Evolutionary conservation across 2,329 filamentous ascomycete genomes (phyloP).

Genomic region (Geosmithia putterillii): DNA sequence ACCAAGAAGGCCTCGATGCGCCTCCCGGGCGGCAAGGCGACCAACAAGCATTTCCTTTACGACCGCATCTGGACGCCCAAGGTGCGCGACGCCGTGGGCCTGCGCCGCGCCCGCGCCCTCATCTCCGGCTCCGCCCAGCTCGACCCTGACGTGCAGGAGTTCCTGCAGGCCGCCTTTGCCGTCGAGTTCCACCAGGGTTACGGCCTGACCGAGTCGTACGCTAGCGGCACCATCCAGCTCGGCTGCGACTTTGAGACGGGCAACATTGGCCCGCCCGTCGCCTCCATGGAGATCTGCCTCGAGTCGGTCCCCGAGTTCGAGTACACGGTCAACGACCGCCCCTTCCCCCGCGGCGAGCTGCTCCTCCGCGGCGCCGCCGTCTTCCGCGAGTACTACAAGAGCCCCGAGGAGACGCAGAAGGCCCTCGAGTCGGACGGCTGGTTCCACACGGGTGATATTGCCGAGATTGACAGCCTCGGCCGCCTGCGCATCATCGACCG

Average conservation of each 20-base stretch:
- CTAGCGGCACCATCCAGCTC: conserved; percentile 58
- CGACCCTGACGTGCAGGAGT: conserved; percentile 77
- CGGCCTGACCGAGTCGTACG: conserved; percentile 89
- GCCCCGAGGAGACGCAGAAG: conserved; percentile 75
- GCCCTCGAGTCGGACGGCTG: conserved; percentile 78
- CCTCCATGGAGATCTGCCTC: conserved; percentile 63
- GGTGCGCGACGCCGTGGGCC: conserved; percentile 68
- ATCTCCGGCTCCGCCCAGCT: conserved; percentile 84
- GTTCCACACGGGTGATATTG: conserved; percentile 95
- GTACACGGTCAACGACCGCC: conserved; percentile 78
- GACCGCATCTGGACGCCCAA: conserved; percentile 87
- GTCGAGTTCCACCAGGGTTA: conserved; percentile 79
- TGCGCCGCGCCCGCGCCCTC: conserved; percentile 62
- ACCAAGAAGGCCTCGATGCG: conserved; percentile 73
- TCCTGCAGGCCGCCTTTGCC: conserved; percentile 73
- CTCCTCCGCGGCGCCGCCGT: conserved; percentile 68
- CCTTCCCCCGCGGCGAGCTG: conserved; percentile 80
- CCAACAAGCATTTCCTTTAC: conserved; percentile 65
- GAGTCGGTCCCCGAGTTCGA: conserved; percentile 89
- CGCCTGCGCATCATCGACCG: conserved; percentile 91
- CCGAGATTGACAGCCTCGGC: conserved; percentile 69
- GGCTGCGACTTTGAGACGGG: conserved; percentile 60
- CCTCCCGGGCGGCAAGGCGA: conserved; percentile 58
- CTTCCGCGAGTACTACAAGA: conserved; percentile 84
- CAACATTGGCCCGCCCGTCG: conserved; percentile 66